Conservation (phyloP, 495 filamentous ascomycete species). For the Annulohypoxylon maeteangense region DNA sequence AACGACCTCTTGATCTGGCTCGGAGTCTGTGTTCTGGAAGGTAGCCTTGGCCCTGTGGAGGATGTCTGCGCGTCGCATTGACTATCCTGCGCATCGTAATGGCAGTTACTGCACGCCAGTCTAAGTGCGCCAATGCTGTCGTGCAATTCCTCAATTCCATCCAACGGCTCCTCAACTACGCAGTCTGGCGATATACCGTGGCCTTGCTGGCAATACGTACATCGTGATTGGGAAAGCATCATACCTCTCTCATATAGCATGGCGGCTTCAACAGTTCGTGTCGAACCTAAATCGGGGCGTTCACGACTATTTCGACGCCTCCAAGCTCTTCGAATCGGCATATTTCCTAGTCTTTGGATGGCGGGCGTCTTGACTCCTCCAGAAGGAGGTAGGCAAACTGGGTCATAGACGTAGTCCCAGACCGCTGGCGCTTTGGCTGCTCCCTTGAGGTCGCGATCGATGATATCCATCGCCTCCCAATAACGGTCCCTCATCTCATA, state of each 20-base stretch:
- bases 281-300: conserved; percentile 9
- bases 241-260: conserved; percentile 41
- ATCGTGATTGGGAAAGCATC: conserved; percentile 27
- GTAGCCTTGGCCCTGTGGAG: conserved; percentile 7
- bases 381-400: conserved; percentile 37
- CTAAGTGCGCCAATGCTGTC: not conserved
- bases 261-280: conserved; percentile 31
- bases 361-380: conserved; percentile 16
- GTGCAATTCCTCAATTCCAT: not conserved
- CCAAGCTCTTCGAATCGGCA: conserved; percentile 37
- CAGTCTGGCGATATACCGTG: conserved; percentile 33
- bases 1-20: conserved; percentile 27
- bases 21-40: conserved; percentile 29
- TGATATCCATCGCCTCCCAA: conserved; percentile 39
- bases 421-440: conserved; percentile 31
- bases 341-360: conserved; percentile 22
- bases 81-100: conserved; percentile 19
- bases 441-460: conserved; percentile 27
- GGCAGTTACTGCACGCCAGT: conserved; percentile 34
- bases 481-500: conserved; percentile 43
- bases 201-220: conserved; percentile 25
- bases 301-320: conserved; percentile 34
- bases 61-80: conserved; percentile 23
- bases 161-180: conserved; percentile 15
- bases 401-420: conserved; percentile 42